Evolutionary conservation across 129 eudicot species (phyloP), one percentile per base, ranked within the genome.

Genomic region (Helianthus tuberosus): DNA sequence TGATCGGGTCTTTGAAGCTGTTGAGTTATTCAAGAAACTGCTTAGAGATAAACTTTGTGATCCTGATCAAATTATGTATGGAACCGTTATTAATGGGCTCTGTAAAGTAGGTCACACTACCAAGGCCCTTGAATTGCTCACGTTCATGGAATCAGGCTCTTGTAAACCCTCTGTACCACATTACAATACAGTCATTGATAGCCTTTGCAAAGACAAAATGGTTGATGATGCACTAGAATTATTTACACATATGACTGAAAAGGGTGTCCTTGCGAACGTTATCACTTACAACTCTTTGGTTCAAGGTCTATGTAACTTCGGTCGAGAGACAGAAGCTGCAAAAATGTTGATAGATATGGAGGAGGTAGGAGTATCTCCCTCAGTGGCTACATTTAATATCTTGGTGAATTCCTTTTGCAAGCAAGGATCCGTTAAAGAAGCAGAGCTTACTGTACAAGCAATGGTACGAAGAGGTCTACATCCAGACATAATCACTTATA

Each of bases 251-350:
- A 58, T 58, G 64, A 27, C 6, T 25, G 64, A 59, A 8, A 59
- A 25, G 13, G 39, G 64, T 13, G 14, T 59, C 14, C n/a, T 10
- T 27, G n/a, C 64, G 0, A 6, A 58, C 13, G 39, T 58, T 25
- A 17, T 20, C 14, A 25, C 64, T 25, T 59, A 59, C 39, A 59
- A 2, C 64, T 32, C 64, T 59, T 23, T 59, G 64, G 25, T 59
- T 17, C 64, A 59, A 2, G 64, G 64, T 10, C 20, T 59, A 9
- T 20, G 64, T 59, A 59, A 59, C 36, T 59, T 59, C 9, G 64
- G 64, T 59, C 64, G 64, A 59, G 64, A 59, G 38, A 23, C 39
- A 23, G 39, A 59, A 13, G 64, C 64, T 59, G 36, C 39, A 25
- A 59, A 12, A 59, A 55, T 55, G 35, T 55, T 55, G 62, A 55